Base-by-base conservation (phyloP, 305 asterid genomes). In the Solanum hybrid region DNA sequence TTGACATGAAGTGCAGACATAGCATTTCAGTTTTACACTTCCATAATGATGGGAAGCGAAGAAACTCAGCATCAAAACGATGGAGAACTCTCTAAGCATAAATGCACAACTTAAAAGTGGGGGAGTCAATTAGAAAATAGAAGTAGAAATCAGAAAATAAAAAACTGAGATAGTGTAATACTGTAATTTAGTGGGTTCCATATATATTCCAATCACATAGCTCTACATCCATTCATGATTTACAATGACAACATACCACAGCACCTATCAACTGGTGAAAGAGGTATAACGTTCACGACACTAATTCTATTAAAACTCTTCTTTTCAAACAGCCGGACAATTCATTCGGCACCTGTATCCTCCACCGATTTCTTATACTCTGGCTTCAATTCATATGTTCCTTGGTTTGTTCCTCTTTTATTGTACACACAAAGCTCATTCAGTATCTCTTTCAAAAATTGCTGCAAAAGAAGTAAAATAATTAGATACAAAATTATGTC, bases 301-400 rank as follows among this genome's bases (percentile, higher is more conserved):
- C 73, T 29, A 75, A 75, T 88, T 37, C 75, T 39, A 20, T 27
- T 76, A 41, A 29, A 41, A 88, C 75, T 76, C 34, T 22, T 22
- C 2, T 41, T 12, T 41, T 41, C 20, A 89, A 87, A 51, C 87
- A 89, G 65, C 89, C 15, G 83, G 87, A 61, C 14, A 39, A 88
- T 90, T 90, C 94, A 92, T 61, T 94, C 97, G 79, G 97, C 96
- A 92, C 95, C 97, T 84, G 99, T 90, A 90, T 94, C 98, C 93
- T 93, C 98, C 1, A 88, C 98, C 81, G 99, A 95, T 91, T 94
- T 97, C 94, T 95, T 97, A 90, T 97, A 97, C 94, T 96, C 99
- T 76, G 98, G 97, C 94, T 96, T 97, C 85, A 97, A 95, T 95
- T 97, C 99, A 89, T 97, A 97, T 77, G 99, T 97, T 89, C 99